Evolutionary conservation across 441 rosid species (phyloP).

Genomic region (Gossypium aridum): DNA sequence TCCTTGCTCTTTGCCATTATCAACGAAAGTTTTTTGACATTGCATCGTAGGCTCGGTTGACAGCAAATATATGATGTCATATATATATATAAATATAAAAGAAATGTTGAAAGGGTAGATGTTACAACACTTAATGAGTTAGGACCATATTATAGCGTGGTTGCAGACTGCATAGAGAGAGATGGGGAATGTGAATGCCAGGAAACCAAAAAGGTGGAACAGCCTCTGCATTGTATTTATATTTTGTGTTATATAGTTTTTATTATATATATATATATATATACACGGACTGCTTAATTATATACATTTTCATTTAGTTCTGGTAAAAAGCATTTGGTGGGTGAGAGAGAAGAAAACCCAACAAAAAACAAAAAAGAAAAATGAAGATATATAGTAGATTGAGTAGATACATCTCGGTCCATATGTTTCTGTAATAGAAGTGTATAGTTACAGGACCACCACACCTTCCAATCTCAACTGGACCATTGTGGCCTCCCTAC

Average conservation of each 20-base stretch:
- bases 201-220: not conserved
- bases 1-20: not conserved
- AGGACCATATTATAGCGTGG: not conserved
- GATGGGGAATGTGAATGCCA: not conserved
- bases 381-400: not conserved
- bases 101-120: not conserved
- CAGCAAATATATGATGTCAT: not conserved
- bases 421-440: not conserved
- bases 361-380: not conserved
- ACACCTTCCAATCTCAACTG: not conserved
- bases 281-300: not conserved
- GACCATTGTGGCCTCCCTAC: slow-evolving; percentile 13
- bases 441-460: slow-evolving; percentile 11
- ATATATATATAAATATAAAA: not conserved
- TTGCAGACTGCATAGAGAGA: not conserved
- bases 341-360: not conserved
- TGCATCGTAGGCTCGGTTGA: no score
- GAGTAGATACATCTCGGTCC: not conserved
- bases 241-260: not conserved
- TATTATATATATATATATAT: not conserved
- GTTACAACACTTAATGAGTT: not conserved
- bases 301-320: not conserved
- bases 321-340: not conserved
- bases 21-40: no score
- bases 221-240: not conserved